Evolutionary conservation across 257 asterid genomes (phyloP), one percentile per base, ranked within the genome.

Genomic region (Capsicum pubescens): DNA sequence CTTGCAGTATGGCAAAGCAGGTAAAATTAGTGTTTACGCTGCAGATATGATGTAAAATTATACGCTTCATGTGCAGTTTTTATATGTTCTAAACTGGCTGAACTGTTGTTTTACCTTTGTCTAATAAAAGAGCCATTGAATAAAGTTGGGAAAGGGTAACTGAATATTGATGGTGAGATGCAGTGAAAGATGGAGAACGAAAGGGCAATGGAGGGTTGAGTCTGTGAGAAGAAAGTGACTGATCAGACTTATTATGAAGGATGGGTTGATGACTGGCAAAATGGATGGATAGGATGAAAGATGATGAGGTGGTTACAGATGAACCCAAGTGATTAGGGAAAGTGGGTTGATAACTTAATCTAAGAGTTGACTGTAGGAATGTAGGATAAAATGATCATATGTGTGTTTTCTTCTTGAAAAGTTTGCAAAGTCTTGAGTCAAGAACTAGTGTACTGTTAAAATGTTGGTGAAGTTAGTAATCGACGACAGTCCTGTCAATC

Each of bases 1-100:
- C 92, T 9, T 90, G 92, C 70, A 67, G 84, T 72, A 88, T 90
- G 92, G 92, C 92, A 7, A 90, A 90, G 83, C 90, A 88, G 92
- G 92, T 90, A 83, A 78, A 32, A 19, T 42, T 82, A 35, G 16
- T 63, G 42, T 57, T n/a, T n/a, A 8, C 50, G 81, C 10, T 76
- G 42, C 52, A 36, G 76, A 68, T 68, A 68, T 36, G 21, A 42
- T 68, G 17, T 66, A 36, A 63, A 12, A 5, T 35, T 66, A 15
- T 48, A 46, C 48, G 59, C 15, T 46, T 48, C 80, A 6, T 72
- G 36, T 74, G 80, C 60, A 19, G 44, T 21, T 44, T 10, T 52
- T 82, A 44, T 61, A 39, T 81, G 46, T 46, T 19, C 26, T 6
- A 8, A 60, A 35, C 61, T 15, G 69, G 56, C 32, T 63, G 71